A percentile compares a stretch with the other conserved stretches of the same genome.
Conservation (phyloP, 108 stramenopile genomes). For the Cyclotella atomus region DNA sequence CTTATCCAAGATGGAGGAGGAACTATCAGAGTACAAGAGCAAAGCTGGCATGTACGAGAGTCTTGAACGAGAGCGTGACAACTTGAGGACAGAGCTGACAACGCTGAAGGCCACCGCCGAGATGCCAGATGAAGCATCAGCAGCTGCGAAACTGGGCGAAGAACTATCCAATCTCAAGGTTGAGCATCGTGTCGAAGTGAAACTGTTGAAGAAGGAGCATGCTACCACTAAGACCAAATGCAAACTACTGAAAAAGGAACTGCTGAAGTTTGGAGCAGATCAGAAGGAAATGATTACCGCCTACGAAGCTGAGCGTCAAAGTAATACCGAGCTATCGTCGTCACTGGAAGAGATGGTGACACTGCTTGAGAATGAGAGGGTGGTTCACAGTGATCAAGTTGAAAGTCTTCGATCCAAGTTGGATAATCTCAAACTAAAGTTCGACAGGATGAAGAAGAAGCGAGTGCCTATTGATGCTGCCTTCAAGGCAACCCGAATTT, state of each 20-base stretch:
- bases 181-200: slow-evolving; percentile 12
- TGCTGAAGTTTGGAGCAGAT: slow-evolving; percentile 3
- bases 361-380: slow-evolving; percentile 15
- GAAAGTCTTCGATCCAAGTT: background rate
- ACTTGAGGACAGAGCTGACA: slow-evolving; percentile 2
- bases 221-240: slow-evolving; percentile 17
- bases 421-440: slow-evolving; percentile 24
- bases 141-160: slow-evolving; percentile 5
- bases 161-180: slow-evolving; percentile 14
- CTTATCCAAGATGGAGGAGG: background rate
- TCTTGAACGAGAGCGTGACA: slow-evolving; percentile 12
- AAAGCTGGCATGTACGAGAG: background rate
- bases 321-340: slow-evolving; percentile 9
- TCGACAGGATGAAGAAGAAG: slow-evolving; percentile 28
- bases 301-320: slow-evolving; percentile 10
- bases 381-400: background rate
- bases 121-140: slow-evolving; percentile 2
- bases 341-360: slow-evolving; percentile 24
- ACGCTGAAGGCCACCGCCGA: slow-evolving; percentile 6
- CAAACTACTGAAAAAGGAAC: slow-evolving; percentile 17
- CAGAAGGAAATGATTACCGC: slow-evolving; percentile 16
- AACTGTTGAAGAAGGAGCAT: slow-evolving; percentile 20
- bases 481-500: slow-evolving; percentile 16
- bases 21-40: background rate
- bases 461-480: slow-evolving; percentile 36